These are phyloP conservation scores for Glutinoglossum americanum DNA, from an alignment of 495 filamentous ascomycete genomes.

Conservation along the genomic window DNA sequence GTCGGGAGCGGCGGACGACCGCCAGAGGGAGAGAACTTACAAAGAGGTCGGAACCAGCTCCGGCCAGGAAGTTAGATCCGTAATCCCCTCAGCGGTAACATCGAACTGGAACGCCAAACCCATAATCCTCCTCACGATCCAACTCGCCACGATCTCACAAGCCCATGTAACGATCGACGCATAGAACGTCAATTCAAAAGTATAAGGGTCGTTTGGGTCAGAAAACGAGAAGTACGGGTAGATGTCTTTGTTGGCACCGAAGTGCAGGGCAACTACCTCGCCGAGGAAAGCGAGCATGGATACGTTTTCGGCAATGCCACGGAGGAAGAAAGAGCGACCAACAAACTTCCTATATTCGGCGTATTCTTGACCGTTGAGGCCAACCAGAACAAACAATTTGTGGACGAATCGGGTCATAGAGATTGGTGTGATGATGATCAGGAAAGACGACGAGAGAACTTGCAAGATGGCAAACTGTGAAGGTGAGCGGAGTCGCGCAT, in stretches of 20 bases:
- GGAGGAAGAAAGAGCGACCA: constrained; percentile 37
- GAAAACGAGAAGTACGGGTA: constrained; percentile 38
- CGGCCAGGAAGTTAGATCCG: constrained; percentile 36
- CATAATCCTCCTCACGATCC: constrained; percentile 33
- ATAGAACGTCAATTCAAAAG: constrained; percentile 33
- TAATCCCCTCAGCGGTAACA: constrained; percentile 34
- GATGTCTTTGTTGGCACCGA: constrained; percentile 36
- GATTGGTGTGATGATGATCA: constrained; percentile 35
- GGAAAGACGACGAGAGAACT: constrained; percentile 29
- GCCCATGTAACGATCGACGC: constrained; percentile 37
- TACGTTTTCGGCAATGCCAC: constrained; percentile 36
- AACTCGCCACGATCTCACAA: constrained; percentile 34
- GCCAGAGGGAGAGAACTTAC: not conserved
- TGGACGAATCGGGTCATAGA: constrained; percentile 37
- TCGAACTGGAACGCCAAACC: constrained; percentile 29
- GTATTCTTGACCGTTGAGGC: constrained; percentile 30
- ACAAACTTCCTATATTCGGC: constrained; percentile 35
- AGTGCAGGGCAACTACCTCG: constrained; percentile 36
- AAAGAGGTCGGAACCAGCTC: constrained; percentile 38
- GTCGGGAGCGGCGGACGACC: not conserved
- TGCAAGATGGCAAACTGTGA: constrained; percentile 37
- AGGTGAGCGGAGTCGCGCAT: constrained; percentile 36
- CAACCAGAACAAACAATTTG: constrained; percentile 23
- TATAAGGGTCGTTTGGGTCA: constrained; percentile 15
- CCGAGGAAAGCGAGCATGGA: constrained; percentile 44